Percentiles rank a stretch among this genome's conserved stretches.
Conservation (phyloP, 2,329 filamentous ascomycete genomes). For the Aureobasidium sp. region DNA sequence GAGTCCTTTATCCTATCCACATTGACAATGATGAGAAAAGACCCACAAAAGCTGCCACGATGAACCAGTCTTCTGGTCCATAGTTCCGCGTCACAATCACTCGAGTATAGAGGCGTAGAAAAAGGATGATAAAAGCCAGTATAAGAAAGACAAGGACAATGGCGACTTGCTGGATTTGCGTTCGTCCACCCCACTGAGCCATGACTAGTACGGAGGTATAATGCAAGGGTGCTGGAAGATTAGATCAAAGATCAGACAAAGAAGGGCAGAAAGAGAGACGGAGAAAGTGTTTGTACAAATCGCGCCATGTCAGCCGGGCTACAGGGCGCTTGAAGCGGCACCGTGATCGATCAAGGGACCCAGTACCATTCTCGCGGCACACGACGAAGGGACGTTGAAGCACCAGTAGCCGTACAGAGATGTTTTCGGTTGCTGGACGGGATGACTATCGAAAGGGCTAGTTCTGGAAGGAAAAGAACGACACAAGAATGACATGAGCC, state of each 20-base stretch:
- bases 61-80: slow-evolving; percentile 12
- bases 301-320: background rate
- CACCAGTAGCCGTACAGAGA: background rate
- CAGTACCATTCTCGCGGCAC: background rate
- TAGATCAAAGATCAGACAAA: background rate
- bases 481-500: no score
- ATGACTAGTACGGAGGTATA: background rate
- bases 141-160: slow-evolving; percentile 4
- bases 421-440: background rate
- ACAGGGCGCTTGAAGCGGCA: background rate
- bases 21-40: background rate
- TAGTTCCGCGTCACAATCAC: slow-evolving; percentile 10
- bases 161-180: background rate
- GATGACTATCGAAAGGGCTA: background rate
- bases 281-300: background rate
- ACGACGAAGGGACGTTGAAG: background rate
- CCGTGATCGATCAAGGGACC: background rate
- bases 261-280: background rate
- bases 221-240: no score
- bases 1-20: no score
- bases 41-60: slow-evolving; percentile 9
- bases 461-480: background rate
- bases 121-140: slow-evolving; percentile 6
- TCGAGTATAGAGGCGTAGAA: slow-evolving; percentile 13
- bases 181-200: background rate